Evolutionary conservation across 2,329 filamentous ascomycete species (phyloP).

Genomic region (Fusarium burgessii): DNA sequence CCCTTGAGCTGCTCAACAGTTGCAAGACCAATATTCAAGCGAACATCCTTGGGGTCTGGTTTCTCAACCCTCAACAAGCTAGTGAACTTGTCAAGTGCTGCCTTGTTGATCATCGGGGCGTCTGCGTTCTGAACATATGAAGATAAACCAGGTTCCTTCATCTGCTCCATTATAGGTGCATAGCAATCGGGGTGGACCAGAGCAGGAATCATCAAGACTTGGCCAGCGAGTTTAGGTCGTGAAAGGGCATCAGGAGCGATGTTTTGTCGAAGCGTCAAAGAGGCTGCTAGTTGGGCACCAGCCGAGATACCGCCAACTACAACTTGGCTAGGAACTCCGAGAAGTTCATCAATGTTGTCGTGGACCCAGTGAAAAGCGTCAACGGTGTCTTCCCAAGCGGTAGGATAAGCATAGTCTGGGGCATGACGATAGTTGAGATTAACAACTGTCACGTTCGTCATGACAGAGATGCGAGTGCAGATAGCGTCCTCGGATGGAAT

Average conservation of each 20-base stretch:
- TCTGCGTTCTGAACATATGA: conserved; percentile 59
- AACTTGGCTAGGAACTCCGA: conserved; percentile 42
- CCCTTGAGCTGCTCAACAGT: conserved; percentile 52
- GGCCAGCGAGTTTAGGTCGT: conserved; percentile 57
- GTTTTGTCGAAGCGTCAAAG: conserved; percentile 55
- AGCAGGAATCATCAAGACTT: conserved; percentile 64
- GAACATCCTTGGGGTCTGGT: conserved; percentile 47
- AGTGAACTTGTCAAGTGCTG: conserved; percentile 33
- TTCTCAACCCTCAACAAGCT: conserved; percentile 44
- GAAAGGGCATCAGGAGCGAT: conserved; percentile 34
- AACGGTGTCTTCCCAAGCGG: conserved; percentile 64
- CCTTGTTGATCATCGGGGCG: conserved; percentile 56
- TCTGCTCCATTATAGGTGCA: conserved; percentile 48
- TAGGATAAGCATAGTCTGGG: conserved; percentile 65
- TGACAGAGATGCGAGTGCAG: conserved; percentile 61
- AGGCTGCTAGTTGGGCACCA: conserved; percentile 58
- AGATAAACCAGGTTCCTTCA: conserved; percentile 55
- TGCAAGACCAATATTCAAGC: conserved; percentile 52
- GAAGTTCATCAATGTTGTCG: conserved; percentile 29
- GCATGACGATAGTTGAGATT: conserved; percentile 71
- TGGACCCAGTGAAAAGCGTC: conserved; percentile 68
- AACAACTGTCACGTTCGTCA: conserved; percentile 58
- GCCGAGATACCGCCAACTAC: conserved; percentile 64
- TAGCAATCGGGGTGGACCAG: conserved; percentile 48
- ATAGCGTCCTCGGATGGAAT: conserved; percentile 64